Conservation (phyloP, 306 rosid genomes). For the Lathyrus aphaca region DNA sequence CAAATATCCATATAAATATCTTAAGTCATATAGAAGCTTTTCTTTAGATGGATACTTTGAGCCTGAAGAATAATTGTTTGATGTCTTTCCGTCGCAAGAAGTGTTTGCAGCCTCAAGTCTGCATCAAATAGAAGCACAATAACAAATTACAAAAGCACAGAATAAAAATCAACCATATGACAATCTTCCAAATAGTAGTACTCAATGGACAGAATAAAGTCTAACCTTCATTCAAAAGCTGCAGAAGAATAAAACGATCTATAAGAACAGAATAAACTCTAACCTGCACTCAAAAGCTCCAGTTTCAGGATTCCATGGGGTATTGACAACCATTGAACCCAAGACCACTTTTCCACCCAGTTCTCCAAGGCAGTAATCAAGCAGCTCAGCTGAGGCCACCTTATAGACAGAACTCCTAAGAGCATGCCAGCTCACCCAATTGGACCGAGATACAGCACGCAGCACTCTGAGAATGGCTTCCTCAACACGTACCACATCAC, state of each 20-base stretch:
- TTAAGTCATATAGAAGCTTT: slow-evolving; percentile 63
- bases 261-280: slow-evolving; percentile 35
- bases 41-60: slow-evolving; percentile 62
- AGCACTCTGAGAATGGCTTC: slow-evolving; percentile 81
- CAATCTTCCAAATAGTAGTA: slow-evolving; percentile 30
- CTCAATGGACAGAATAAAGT: background rate
- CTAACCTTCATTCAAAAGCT: background rate
- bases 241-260: background rate
- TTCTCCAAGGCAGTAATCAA: slow-evolving; percentile 75
- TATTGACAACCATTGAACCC: slow-evolving; percentile 64
- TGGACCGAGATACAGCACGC: slow-evolving; percentile 77
- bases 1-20: slow-evolving; percentile 65
- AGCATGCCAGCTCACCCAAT: slow-evolving; percentile 22
- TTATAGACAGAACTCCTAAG: too few species aligned
- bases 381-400: slow-evolving; percentile 57
- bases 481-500: slow-evolving; percentile 65
- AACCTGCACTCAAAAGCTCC: slow-evolving; percentile 80
- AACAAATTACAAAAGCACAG: slow-evolving; percentile 4
- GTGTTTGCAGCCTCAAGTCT: slow-evolving; percentile 63
- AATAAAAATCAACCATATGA: slow-evolving; percentile 2
- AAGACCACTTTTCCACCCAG: slow-evolving; percentile 71
- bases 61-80: slow-evolving; percentile 44
- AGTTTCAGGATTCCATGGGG: slow-evolving; percentile 64
- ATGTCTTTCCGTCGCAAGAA: slow-evolving; percentile 38
- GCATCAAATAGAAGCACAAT: slow-evolving; percentile 29